Evolutionary conservation across 768 basidiomycete genomes (phyloP), one percentile per base, ranked within the genome.

Genomic region (Phaeolepiota aurea): DNA sequence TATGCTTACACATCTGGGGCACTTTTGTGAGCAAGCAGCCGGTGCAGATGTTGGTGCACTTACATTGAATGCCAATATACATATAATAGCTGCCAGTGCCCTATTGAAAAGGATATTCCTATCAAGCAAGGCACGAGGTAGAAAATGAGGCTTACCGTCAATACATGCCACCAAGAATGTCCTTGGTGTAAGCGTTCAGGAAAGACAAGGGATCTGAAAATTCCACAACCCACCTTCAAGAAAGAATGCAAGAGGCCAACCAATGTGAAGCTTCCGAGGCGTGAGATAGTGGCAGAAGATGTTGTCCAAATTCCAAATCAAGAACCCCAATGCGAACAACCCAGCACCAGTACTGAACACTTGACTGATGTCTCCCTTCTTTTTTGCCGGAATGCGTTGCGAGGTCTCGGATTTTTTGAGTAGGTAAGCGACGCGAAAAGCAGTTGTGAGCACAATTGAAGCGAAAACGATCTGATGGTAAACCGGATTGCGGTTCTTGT

Each of bases 221-320:
- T n/a, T n/a, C n/a, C 18, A 15, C 11, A 28, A 19, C 56, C 15
- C 44, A 66, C 78, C 81, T 63, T 85, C 82, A 5, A 85, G 57
- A 15, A 82, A 45, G 51, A 85, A 83, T 4, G 80, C 81, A 10
- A 54, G 43, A 5, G 82, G 82, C 79, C 79, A 83, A 0, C 80
- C 79, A 5, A 82, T 33, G 5, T 48, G 38, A 2, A 67, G 53
- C 52, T 82, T 84, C 71, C 74, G 75, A 5, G 50, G 43, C 5
- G 78, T 82, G 35, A 84, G 49, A 12, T 58, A 56, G 38, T 65
- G 63, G 53, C 87, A 90, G 49, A 81, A 87, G 5, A 82, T 66
- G 48, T 87, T 88, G 55, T 90, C 87, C 46, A 88, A 47, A 52
- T 88, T 90, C 86, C 85, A 88, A 16, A 87, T 61, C 10, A 76